Percentiles rank a stretch among this genome's conserved stretches.
Evolutionary conservation across 2,329 filamentous ascomycete genomes (phyloP).

Genomic region (Pestalotiopsis sp.): DNA sequence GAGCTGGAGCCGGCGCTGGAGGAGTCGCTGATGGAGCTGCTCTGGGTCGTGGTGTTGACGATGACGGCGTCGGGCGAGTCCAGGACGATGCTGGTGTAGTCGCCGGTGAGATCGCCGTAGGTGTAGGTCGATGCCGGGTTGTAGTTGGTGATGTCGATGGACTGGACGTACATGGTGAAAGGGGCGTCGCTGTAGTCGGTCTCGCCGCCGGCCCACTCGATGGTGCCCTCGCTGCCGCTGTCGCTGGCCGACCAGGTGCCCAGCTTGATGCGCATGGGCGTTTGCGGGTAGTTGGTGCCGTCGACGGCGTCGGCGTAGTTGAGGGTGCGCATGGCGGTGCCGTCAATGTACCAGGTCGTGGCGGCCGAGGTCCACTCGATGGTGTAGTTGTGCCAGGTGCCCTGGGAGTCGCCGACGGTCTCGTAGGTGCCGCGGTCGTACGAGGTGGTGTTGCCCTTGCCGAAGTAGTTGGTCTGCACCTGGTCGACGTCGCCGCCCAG

Average conservation of each 20-base stretch:
- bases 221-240: constrained; percentile 40
- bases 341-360: constrained; percentile 59
- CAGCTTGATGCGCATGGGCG: constrained; percentile 53
- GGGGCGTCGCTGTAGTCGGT: constrained; percentile 55
- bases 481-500: constrained; percentile 62
- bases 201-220: constrained; percentile 54
- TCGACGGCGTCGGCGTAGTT: constrained; percentile 46
- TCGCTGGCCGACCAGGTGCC: constrained; percentile 46
- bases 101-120: constrained; percentile 10
- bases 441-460: constrained; percentile 58
- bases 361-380: constrained; percentile 56
- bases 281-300: constrained; percentile 59
- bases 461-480: constrained; percentile 72
- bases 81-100: constrained; percentile 6
- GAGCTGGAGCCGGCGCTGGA: background rate
- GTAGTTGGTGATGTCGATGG: constrained; percentile 63
- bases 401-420: constrained; percentile 44
- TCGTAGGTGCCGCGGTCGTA: constrained; percentile 55
- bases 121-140: constrained; percentile 13
- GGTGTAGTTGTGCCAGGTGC: constrained; percentile 56
- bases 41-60: background rate
- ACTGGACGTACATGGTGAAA: constrained; percentile 62
- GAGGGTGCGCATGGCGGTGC: constrained; percentile 50
- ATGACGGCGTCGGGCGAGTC: background rate
- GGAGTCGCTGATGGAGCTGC: background rate